These are phyloP conservation scores for Yarrowia sp. DNA, from an alignment of 805 yeast genomes.

Conservation along the genomic window DNA sequence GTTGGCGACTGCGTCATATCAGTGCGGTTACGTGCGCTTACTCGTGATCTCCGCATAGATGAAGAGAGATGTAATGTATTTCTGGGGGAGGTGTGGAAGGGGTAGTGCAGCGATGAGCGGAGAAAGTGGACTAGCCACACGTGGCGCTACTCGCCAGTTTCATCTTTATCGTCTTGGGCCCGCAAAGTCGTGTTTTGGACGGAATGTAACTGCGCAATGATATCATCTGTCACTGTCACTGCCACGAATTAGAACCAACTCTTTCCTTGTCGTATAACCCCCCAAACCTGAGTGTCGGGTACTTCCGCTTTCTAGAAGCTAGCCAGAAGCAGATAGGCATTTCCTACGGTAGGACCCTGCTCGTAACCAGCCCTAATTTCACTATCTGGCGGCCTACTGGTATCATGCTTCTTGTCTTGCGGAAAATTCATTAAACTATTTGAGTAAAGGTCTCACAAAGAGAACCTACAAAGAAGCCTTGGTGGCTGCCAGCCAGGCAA, in stretches of 20 bases:
- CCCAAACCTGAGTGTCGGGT: neutral
- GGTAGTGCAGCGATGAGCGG: slow-evolving; percentile 2
- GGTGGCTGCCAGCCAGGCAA: slow-evolving; percentile 32
- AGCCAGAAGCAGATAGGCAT: neutral
- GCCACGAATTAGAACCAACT: neutral
- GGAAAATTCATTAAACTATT: neutral
- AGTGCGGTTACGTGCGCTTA: slow-evolving; percentile 3
- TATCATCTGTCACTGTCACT: neutral
- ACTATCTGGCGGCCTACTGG: neutral
- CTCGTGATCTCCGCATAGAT: slow-evolving; percentile 20
- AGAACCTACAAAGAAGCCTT: slow-evolving; percentile 10
- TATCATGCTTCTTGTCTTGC: neutral
- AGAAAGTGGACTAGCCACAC: neutral
- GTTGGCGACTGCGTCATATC: slow-evolving; percentile 4
- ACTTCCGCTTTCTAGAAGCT: neutral
- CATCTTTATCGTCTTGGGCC: too few relatives aligned
- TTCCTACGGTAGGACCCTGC: neutral
- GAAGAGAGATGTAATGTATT: neutral
- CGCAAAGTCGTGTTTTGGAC: too few relatives aligned
- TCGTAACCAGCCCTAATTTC: neutral
- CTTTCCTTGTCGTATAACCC: too few relatives aligned
- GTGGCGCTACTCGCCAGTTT: too few relatives aligned
- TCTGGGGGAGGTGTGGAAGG: neutral
- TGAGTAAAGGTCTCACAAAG: neutral
- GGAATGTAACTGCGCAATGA: neutral